Evolutionary conservation across 1,284 basidiomycete species (phyloP).

Genomic region (Naganishia liquefaciens): DNA sequence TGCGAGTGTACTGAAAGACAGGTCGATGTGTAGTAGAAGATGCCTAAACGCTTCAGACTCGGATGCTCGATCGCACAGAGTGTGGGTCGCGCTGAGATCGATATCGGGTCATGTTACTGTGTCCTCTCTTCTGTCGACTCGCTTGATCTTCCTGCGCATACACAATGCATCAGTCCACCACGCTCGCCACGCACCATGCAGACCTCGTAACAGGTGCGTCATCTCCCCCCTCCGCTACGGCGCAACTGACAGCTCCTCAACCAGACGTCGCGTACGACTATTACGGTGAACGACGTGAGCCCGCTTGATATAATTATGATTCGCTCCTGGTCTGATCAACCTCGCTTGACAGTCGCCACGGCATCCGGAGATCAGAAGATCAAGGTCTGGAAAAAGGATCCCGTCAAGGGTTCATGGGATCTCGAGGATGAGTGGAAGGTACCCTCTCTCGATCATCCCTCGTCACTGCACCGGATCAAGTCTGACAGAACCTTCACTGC

Average conservation of each 20-base stretch:
- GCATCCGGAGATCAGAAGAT: slow-evolving; percentile 62
- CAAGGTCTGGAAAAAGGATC: slow-evolving; percentile 76
- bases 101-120: background rate
- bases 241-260: slow-evolving; percentile 38
- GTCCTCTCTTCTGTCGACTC: background rate
- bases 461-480: background rate
- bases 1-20: background rate
- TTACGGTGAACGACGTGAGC: slow-evolving; percentile 69
- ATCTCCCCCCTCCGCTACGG: background rate
- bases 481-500: slow-evolving; percentile 11
- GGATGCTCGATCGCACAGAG: background rate
- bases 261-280: slow-evolving; percentile 83
- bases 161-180: slow-evolving; percentile 51
- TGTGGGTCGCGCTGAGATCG: background rate
- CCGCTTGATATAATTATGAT: slow-evolving; percentile 55
- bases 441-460: slow-evolving; percentile 37
- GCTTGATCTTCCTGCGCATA: background rate
- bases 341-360: slow-evolving; percentile 45
- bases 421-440: slow-evolving; percentile 87
- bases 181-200: slow-evolving; percentile 51
- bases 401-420: slow-evolving; percentile 68
- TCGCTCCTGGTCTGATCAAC: slow-evolving; percentile 55
- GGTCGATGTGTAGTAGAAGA: background rate
- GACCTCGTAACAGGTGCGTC: slow-evolving; percentile 53
- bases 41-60: background rate